Evolutionary conservation across 2,329 filamentous ascomycete species (phyloP), one percentile per base, ranked within the genome.

Genomic region (Curvularia eragrostidis): DNA sequence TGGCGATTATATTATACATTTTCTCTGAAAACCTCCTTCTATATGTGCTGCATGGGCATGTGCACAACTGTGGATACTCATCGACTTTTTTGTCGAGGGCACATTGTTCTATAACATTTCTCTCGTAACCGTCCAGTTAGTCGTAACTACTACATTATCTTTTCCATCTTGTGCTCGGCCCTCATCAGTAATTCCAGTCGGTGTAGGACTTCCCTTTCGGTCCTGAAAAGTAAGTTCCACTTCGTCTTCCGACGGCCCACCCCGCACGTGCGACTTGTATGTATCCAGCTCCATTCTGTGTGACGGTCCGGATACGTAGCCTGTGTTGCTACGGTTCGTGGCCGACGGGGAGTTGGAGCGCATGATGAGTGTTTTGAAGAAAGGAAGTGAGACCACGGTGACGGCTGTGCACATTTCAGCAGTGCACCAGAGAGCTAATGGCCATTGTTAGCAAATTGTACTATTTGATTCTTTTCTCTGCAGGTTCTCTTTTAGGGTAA

Each of bases 361-460:
- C 8, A 62, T 26, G 44, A 69, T 54, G 24, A 69, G 58, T 36
- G 49, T 21, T 41, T 69, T 69, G 7, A 69, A 51, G 2, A 56
- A 55, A 6, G 65, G 67, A 5, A 69, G 59, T 3, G 64, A 69
- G 28, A 63, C 67, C 34, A 69, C 65, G 21, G 61, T 61, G 32
- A 58, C 39, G 43, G 64, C 62, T 41, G 64, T 68, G 43, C 64
- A 63, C 60, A 68, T 64, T 44, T 69, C 66, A 23, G 66, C 66
- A 19, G 66, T 67, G 26, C 63, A 67, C 64, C 64, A 67, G 7
- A 62, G 48, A 41, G 67, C 67, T 69, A 32, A 10, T 15, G n/a
- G 28, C 13, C 8, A 12, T 48, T 54, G 32, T 59, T 42, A 59
- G 42, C 12, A 13, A 43, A 1, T 18, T n/a, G 24, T 5, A 18